Evolutionary conservation across 192 early-diverging fungal species (phyloP).

Genomic region (Globomyces pollinis-pini): DNA sequence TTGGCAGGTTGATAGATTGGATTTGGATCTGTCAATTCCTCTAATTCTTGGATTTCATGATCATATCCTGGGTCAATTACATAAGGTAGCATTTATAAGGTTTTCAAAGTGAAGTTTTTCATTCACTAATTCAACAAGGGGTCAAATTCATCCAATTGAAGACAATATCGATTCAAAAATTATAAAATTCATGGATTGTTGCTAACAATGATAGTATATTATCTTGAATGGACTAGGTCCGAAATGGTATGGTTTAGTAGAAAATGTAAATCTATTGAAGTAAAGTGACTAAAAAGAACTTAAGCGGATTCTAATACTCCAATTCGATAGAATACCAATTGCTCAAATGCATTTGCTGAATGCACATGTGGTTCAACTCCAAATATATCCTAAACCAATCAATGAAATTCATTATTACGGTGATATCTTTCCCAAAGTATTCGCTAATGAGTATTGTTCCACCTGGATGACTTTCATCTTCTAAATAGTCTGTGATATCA

Average conservation of each 20-base stretch:
- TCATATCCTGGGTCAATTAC: neutral
- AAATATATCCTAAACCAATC: neutral
- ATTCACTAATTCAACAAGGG: too few species aligned
- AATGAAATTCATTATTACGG: too few species aligned
- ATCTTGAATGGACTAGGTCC: too few species aligned
- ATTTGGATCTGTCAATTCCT: neutral
- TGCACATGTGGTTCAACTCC: neutral
- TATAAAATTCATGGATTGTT: too few species aligned
- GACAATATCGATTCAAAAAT: too few species aligned
- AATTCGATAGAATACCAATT: neutral
- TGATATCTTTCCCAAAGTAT: constrained; percentile 13
- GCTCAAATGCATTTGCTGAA: neutral
- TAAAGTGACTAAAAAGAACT: too few species aligned
- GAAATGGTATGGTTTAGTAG: too few species aligned
- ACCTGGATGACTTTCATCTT: constrained; percentile 6
- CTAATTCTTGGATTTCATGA: neutral
- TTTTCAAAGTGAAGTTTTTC: neutral
- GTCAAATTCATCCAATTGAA: too few species aligned
- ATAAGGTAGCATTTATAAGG: neutral
- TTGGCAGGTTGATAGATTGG: too few species aligned
- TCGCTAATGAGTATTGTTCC: neutral
- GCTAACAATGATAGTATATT: too few species aligned
- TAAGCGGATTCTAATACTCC: neutral
- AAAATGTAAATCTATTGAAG: too few species aligned
- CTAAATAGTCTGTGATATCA: constrained; percentile 12